Percentiles rank a stretch among this genome's conserved stretches.
phyloP scores from a whole-genome alignment of 805 yeast species.

The Monosporozyma yasuniensis region DNA sequence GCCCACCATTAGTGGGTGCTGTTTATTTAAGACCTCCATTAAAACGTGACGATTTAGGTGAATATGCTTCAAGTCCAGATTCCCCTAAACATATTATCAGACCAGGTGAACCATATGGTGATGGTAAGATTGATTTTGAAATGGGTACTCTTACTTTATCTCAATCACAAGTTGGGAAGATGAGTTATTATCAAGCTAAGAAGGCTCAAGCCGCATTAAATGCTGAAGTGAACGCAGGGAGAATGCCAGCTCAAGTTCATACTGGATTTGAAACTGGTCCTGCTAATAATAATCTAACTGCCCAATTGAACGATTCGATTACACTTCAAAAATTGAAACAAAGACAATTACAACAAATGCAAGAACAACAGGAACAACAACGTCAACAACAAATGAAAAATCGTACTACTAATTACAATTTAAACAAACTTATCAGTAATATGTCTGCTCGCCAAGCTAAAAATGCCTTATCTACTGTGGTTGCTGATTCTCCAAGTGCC shows the following conservation, averaged over 20 bases:
- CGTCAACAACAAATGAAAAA: conserved; percentile 14
- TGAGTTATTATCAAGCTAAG: background rate
- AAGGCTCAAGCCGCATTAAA: background rate
- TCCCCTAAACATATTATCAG: conserved; percentile 37
- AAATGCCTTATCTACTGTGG: conserved; percentile 16
- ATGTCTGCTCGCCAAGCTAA: conserved; percentile 24
- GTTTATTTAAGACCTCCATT: conserved; percentile 73
- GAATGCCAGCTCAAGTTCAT: background rate
- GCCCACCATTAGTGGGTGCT: conserved; percentile 89
- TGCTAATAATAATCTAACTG: background rate
- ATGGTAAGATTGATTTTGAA: conserved; percentile 28
- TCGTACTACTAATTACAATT: conserved; percentile 17
- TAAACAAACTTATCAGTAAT: conserved; percentile 19
- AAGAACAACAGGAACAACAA: conserved; percentile 18
- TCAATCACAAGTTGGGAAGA: background rate
- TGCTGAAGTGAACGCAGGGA: background rate
- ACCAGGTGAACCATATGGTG: conserved; percentile 35
- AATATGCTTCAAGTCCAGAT: conserved; percentile 45
- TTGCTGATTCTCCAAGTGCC: conserved; percentile 24
- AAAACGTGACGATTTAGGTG: conserved; percentile 76
- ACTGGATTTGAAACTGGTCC: background rate
- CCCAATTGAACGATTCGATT: background rate
- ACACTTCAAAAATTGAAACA: conserved; percentile 21
- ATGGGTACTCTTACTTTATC: conserved; percentile 23
- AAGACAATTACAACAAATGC: conserved; percentile 19